Base-by-base conservation (phyloP, 768 basidiomycete genomes). In the Pleurotus ostreatus region DNA sequence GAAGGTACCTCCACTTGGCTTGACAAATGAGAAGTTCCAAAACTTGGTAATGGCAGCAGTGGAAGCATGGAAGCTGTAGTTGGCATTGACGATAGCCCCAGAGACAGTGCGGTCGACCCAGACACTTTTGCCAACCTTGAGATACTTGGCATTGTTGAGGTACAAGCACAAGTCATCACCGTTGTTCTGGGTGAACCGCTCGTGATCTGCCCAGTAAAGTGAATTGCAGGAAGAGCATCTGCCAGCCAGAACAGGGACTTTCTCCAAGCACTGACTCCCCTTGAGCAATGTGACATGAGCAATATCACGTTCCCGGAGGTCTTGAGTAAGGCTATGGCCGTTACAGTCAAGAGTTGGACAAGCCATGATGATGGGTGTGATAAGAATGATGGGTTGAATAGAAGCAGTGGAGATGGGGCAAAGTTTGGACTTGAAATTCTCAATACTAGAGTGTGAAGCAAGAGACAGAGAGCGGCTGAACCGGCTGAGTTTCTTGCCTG, bases 211-310 rank as follows among this genome's bases (percentile, higher is more conserved):
- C 57, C 55, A 51, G 38, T 63, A 63, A 15, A 26, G 25, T 1
- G 58, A 55, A 13, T 60, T 37, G 41, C 64, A 65, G 1, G 12
- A 12, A n/a, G 45, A 8, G 41, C 64, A 65, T 16, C 46, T 2
- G 30, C 61, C 63, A 44, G 59, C 39, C 9, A 65, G 53, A 2
- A 65, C 56, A 30, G 46, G 48, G 9, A 58, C 57, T 57, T 60
- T 57, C 11, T 58, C 16, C 56, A 59, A 49, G 3, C 59, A 37
- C 3, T 2, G 12, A 23, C 55, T 57, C 12, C 56, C 61, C 52
- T 61, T 60, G 2, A 65, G 55, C 40, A 64, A 48, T 26, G 57
- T 64, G 2, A 65, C 64, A 22, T 38, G 37, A 25, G 64, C 57
- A 26, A 60, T 54, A 59, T 63, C 61, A 4, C 59, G 16, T n/a